These are phyloP conservation scores for Acanthamoeba castellanii DNA, from an alignment of 208 protist species.

Conservation along the genomic window DNA sequence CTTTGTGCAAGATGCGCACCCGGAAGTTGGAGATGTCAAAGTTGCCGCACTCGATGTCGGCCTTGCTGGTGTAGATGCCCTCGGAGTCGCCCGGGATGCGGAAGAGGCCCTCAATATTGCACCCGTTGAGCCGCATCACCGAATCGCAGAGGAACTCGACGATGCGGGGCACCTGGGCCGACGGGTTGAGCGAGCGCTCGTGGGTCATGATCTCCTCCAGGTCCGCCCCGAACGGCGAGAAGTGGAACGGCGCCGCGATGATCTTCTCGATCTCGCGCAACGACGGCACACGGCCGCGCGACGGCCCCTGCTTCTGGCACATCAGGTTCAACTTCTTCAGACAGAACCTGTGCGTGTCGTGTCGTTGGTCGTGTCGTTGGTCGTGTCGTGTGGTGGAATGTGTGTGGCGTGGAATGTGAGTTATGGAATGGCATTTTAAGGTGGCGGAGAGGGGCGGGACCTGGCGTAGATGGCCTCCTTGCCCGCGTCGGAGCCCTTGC, in stretches of 20 bases:
- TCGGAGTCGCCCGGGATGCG: conserved; percentile 42
- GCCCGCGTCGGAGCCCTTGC: background rate
- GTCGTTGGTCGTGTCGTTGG: too few relatives aligned
- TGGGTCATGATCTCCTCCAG: conserved; percentile 62
- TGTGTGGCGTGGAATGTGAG: too few relatives aligned
- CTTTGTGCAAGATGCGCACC: background rate
- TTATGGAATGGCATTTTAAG: background rate
- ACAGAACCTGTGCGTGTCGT: conserved; percentile 45
- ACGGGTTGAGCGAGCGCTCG: conserved; percentile 12
- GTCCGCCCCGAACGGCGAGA: conserved; percentile 39
- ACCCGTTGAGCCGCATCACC: background rate
- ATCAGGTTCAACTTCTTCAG: conserved; percentile 58
- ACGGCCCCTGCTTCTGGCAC: conserved; percentile 62
- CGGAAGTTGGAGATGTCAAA: conserved; percentile 66
- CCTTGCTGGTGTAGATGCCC: conserved; percentile 41
- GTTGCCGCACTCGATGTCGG: conserved; percentile 68
- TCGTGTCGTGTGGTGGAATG: too few relatives aligned
- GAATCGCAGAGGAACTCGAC: conserved; percentile 49
- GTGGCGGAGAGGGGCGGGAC: background rate
- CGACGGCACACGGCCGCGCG: conserved; percentile 50
- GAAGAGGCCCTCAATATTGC: conserved; percentile 49
- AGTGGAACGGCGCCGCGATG: conserved; percentile 44
- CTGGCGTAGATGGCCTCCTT: conserved; percentile 29
- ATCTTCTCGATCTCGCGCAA: conserved; percentile 64
- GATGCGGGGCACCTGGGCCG: conserved; percentile 5